A percentile compares a stretch with the other conserved stretches of the same genome.
Conservation (phyloP, 768 basidiomycete genomes). For the Lactarius evosmus region DNA sequence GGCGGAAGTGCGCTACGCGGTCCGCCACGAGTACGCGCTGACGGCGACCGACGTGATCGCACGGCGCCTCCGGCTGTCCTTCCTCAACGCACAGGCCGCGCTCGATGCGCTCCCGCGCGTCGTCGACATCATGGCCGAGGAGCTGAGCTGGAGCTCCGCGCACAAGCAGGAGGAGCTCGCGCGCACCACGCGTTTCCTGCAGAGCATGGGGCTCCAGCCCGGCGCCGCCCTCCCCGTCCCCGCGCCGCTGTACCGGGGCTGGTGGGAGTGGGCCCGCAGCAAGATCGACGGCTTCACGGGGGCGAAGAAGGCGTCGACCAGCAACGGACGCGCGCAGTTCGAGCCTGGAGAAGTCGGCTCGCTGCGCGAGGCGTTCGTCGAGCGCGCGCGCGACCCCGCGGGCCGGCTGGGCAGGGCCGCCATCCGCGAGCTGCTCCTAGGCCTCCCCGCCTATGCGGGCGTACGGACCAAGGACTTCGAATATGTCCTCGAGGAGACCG, state of each 20-base stretch:
- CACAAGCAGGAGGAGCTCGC: conserved; percentile 59
- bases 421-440: conserved; percentile 34
- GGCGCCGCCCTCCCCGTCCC: conserved; percentile 9
- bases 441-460: conserved; percentile 51
- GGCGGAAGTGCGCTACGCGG: conserved; percentile 88
- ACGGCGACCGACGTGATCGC: conserved; percentile 93
- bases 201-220: conserved; percentile 79
- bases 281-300: conserved; percentile 4
- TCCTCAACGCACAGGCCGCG: conserved; percentile 87
- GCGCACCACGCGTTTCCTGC: conserved; percentile 61
- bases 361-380: conserved; percentile 40
- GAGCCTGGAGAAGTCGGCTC: conserved; percentile 48
- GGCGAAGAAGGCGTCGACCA: conserved; percentile 11
- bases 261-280: conserved; percentile 18
- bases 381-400: conserved; percentile 32
- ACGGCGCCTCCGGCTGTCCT: conserved; percentile 87
- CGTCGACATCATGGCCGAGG: conserved; percentile 86
- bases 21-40: conserved; percentile 85
- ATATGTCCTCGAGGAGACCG: conserved; percentile 76
- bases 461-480: conserved; percentile 61
- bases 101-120: conserved; percentile 82
- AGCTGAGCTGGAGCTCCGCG: conserved; percentile 69
- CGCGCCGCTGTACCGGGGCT: conserved; percentile 7
- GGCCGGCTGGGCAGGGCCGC: conserved; percentile 41
- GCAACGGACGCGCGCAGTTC: conserved; percentile 52